Percentiles rank a stretch among this genome's conserved stretches.
phyloP scores from a whole-genome alignment of 345 rosid genomes.

The Pelargonium nanum region DNA sequence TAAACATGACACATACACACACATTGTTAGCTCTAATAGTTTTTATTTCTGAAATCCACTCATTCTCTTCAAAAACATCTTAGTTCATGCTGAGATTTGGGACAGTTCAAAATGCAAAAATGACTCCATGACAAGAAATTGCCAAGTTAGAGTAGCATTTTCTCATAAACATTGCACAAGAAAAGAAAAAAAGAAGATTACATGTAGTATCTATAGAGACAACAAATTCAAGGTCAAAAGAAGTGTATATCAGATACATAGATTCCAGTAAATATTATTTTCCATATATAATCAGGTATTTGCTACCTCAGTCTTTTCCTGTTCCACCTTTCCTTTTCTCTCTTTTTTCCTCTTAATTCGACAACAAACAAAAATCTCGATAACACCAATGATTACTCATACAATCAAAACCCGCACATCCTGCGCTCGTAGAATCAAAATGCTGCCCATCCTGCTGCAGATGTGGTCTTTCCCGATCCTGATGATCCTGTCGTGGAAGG shows the following conservation, averaged over 20 bases:
- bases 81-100: too few relatives aligned
- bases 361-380: slow-evolving; percentile 17
- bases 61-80: too few relatives aligned
- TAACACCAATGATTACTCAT: neutral
- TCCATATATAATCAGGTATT: slow-evolving; percentile 11
- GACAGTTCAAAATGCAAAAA: too few relatives aligned
- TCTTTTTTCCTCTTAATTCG: slow-evolving; percentile 10
- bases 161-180: too few relatives aligned
- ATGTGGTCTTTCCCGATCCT: slow-evolving; percentile 35
- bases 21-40: too few relatives aligned
- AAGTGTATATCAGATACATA: neutral
- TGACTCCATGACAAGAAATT: too few relatives aligned
- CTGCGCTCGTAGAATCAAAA: slow-evolving; percentile 46
- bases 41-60: too few relatives aligned
- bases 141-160: too few relatives aligned
- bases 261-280: slow-evolving; percentile 5
- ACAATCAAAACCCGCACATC: neutral
- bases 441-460: slow-evolving; percentile 98
- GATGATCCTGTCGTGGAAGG: slow-evolving; percentile 55
- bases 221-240: neutral
- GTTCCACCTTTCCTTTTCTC: slow-evolving; percentile 8
- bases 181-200: too few relatives aligned
- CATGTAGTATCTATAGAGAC: neutral
- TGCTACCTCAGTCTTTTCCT: slow-evolving; percentile 10
- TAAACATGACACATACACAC: too few relatives aligned